Conservation (phyloP, 2,329 filamentous ascomycete species). For the Exophiala aquamarina region DNA sequence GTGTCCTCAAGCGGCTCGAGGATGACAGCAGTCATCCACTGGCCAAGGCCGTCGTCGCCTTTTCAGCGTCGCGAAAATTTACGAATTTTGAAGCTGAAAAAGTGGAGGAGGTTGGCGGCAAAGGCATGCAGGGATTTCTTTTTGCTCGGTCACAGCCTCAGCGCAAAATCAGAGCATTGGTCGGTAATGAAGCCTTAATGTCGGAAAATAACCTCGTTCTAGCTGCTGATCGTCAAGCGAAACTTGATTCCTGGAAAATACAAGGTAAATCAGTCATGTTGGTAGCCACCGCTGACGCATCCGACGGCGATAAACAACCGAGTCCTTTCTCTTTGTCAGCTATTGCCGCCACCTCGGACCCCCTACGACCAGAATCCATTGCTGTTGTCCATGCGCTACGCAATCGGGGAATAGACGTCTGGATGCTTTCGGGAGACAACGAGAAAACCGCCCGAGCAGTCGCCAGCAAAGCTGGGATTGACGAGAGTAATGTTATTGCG, state of each 20-base stretch:
- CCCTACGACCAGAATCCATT: constrained; percentile 71
- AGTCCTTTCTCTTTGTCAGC: constrained; percentile 66
- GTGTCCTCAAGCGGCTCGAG: constrained; percentile 52
- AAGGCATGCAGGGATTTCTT: constrained; percentile 52
- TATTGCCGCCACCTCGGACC: constrained; percentile 63
- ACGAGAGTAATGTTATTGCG: constrained; percentile 72
- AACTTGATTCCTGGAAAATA: constrained; percentile 4
- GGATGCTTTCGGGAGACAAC: constrained; percentile 94
- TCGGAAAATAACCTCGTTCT: background rate
- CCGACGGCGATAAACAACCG: constrained; percentile 53
- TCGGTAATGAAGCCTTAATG: constrained; percentile 38
- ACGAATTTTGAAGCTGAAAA: constrained; percentile 34
- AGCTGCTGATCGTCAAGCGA: background rate
- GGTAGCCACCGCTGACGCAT: background rate
- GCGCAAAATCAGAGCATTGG: constrained; percentile 36
- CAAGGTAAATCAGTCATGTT: constrained; percentile 5
- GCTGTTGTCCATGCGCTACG: constrained; percentile 65
- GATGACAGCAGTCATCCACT: constrained; percentile 61
- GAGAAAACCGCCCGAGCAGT: constrained; percentile 79
- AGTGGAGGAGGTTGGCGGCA: constrained; percentile 57
- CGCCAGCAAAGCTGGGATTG: constrained; percentile 74
- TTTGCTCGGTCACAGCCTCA: background rate
- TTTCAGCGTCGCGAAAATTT: constrained; percentile 40
- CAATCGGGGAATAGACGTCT: constrained; percentile 65
- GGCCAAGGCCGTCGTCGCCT: constrained; percentile 54